phyloP scores from a whole-genome alignment of 202 grass and related monocot species.

The Dendrocalamus latiflorus region DNA sequence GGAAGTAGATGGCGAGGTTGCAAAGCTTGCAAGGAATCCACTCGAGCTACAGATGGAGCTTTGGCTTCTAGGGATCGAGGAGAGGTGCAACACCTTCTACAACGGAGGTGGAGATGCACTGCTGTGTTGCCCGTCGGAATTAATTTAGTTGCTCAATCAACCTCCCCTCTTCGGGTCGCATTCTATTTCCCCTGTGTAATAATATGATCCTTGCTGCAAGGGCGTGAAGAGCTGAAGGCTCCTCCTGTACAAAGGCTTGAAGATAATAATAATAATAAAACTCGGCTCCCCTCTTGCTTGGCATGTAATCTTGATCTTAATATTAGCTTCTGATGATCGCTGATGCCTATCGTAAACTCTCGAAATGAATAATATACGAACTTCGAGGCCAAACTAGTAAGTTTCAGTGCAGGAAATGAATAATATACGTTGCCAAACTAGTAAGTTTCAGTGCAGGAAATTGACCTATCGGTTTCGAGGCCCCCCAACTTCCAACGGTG shows the following conservation, averaged over 20 bases:
- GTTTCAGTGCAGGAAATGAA: too few species aligned
- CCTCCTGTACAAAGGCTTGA: constrained; percentile 52
- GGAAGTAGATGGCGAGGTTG: constrained; percentile 25
- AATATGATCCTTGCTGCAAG: constrained; percentile 28
- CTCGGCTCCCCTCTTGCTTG: constrained; percentile 33
- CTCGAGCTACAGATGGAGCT: background rate
- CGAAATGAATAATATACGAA: background rate
- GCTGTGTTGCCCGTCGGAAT: constrained; percentile 35
- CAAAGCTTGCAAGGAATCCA: constrained; percentile 10
- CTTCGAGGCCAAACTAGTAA: background rate
- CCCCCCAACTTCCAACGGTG: background rate
- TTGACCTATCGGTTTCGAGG: background rate
- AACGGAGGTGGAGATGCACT: constrained; percentile 2
- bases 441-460: too few species aligned
- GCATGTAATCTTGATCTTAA: constrained; percentile 6
- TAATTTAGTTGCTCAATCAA: constrained; percentile 30
- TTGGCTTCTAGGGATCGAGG: constrained; percentile 13
- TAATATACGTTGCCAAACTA: too few species aligned
- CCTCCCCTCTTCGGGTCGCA: background rate
- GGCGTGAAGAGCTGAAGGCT: constrained; percentile 35
- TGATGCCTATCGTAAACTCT: background rate
- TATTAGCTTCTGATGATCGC: background rate
- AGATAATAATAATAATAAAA: constrained; percentile 31
- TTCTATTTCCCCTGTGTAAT: constrained; percentile 36
- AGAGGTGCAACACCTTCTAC: background rate